A percentile compares a stretch with the other conserved stretches of the same genome.
These are phyloP conservation scores for Artemisia annua DNA, from an alignment of 129 eudicot species.

Conservation along the genomic window DNA sequence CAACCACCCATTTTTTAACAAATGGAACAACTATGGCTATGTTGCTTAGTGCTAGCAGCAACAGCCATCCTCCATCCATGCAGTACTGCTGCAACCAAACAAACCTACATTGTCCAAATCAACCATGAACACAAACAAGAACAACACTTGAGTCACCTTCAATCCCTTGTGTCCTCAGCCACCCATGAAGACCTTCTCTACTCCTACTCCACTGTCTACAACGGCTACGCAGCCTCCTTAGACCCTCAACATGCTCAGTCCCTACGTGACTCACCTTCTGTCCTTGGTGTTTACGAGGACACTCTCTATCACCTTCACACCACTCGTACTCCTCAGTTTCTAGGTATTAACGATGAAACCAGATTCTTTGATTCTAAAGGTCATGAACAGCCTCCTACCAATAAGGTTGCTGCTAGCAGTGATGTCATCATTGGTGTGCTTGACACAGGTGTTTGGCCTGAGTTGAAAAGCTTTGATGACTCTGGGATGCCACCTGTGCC, in stretches of 20 bases:
- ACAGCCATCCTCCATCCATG: constrained; percentile 12
- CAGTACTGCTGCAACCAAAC: constrained; percentile 13
- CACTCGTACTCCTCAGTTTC: constrained; percentile 73
- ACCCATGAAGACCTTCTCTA: constrained; percentile 42
- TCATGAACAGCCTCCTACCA: constrained; percentile 11
- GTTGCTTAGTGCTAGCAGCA: constrained; percentile 23
- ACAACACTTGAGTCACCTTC: constrained; percentile 41
- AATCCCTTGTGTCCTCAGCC: constrained; percentile 42
- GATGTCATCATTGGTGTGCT: constrained; percentile 73
- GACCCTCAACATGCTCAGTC: constrained; percentile 39
- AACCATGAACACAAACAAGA: constrained; percentile 19
- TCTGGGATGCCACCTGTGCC: constrained; percentile 54
- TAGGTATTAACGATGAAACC: constrained; percentile 46
- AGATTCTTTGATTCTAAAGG: constrained; percentile 30
- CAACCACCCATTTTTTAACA: too few species aligned
- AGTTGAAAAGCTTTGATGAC: constrained; percentile 55
- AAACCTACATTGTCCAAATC: constrained; percentile 74
- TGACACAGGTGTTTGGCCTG: constrained; percentile 86
- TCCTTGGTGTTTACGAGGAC: constrained; percentile 62
- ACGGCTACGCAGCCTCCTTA: constrained; percentile 69
- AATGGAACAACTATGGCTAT: background rate
- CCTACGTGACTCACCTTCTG: constrained; percentile 38
- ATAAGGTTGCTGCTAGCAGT: constrained; percentile 19
- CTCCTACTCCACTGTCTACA: constrained; percentile 63
- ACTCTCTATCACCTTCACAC: constrained; percentile 63